phyloP scores from a whole-genome alignment of 2,329 filamentous ascomycete genomes.

The Albifimbria verrucaria region DNA sequence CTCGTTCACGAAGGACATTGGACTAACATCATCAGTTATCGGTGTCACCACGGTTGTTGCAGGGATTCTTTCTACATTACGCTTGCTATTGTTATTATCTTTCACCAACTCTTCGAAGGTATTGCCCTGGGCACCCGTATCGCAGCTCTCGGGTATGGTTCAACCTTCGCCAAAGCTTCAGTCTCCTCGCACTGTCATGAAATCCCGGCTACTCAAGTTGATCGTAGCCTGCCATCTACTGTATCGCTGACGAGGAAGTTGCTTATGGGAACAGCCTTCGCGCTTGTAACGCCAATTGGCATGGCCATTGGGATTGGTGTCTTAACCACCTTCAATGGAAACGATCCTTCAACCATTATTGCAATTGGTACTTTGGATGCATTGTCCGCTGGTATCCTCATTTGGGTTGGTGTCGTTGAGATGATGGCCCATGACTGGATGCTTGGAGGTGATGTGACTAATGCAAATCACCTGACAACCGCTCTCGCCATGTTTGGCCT shows the following conservation, averaged over 20 bases:
- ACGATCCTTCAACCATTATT: constrained; percentile 63
- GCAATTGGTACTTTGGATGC: constrained; percentile 72
- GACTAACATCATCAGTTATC: constrained; percentile 47
- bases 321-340: constrained; percentile 68
- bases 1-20: neutral
- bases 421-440: constrained; percentile 78
- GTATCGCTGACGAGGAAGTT: constrained; percentile 46
- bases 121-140: constrained; percentile 71
- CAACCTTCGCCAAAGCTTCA: constrained; percentile 14
- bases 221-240: constrained; percentile 11
- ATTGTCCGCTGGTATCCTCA: constrained; percentile 69
- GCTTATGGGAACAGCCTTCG: constrained; percentile 59
- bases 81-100: constrained; percentile 64
- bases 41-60: constrained; percentile 60
- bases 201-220: too few species aligned
- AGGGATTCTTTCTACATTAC: constrained; percentile 54
- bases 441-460: constrained; percentile 50
- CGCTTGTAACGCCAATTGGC: constrained; percentile 69
- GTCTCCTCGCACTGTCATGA: constrained; percentile 12
- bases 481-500: constrained; percentile 49
- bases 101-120: constrained; percentile 77
- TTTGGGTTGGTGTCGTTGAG: constrained; percentile 76
- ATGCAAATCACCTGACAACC: constrained; percentile 46
- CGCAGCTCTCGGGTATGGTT: constrained; percentile 54
- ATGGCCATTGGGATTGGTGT: constrained; percentile 79